These are phyloP conservation scores for Fusarium annulatum DNA, from an alignment of 2,329 filamentous ascomycete species.

Conservation along the genomic window DNA sequence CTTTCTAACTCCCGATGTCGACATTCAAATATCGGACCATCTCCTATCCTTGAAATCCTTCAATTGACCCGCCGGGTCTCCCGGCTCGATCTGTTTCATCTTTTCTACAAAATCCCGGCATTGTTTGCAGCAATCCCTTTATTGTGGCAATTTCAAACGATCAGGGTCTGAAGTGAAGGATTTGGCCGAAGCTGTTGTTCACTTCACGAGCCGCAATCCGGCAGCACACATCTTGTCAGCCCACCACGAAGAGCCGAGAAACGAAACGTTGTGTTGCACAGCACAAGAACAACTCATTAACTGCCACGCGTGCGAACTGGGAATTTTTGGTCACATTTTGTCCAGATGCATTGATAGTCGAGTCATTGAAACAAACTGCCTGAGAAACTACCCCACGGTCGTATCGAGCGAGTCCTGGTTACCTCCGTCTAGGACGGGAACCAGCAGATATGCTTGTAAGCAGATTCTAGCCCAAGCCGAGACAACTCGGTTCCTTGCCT, in stretches of 20 bases:
- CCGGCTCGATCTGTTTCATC: conserved; percentile 7
- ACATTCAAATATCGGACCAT: conserved; percentile 42
- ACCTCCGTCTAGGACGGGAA: neutral
- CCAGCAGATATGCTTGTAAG: conserved; percentile 7
- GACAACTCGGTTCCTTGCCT: neutral
- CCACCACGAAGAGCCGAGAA: conserved; percentile 19
- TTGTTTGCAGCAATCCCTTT: neutral
- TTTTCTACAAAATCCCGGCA: neutral
- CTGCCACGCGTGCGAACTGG: conserved; percentile 36
- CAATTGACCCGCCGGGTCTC: conserved; percentile 13
- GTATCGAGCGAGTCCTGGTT: conserved; percentile 1
- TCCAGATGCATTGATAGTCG: neutral
- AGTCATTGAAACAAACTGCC: conserved; percentile 15
- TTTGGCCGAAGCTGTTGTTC: conserved; percentile 19
- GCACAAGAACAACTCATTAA: conserved; percentile 38
- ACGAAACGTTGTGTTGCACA: conserved; percentile 35
- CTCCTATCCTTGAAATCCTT: neutral
- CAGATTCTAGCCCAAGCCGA: neutral
- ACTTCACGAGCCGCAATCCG: conserved; percentile 19
- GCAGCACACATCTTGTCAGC: conserved; percentile 19
- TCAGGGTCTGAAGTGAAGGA: conserved; percentile 12
- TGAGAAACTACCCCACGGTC: conserved; percentile 14
- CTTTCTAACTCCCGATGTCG: conserved; percentile 42
- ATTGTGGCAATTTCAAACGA: conserved; percentile 15
- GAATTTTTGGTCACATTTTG: conserved; percentile 11